Conservation (phyloP, 495 filamentous ascomycete genomes). For the Acidiella bohemica region DNA sequence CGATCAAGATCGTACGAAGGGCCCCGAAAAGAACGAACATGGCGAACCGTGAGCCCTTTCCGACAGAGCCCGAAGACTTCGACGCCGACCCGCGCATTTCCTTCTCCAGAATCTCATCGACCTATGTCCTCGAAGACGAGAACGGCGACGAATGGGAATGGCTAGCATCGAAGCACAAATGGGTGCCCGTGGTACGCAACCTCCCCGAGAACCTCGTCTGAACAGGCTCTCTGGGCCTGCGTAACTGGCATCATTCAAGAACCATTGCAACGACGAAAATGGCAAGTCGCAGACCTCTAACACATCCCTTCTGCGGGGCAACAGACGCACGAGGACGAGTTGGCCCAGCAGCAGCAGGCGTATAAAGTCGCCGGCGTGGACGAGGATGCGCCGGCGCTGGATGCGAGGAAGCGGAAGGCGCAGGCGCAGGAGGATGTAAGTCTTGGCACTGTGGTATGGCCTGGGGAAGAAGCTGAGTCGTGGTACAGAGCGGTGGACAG, state of each 20-base stretch:
- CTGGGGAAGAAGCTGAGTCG: not conserved
- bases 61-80: constrained; percentile 44
- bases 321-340: constrained; percentile 64
- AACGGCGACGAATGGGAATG: constrained; percentile 78
- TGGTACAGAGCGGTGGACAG: not conserved
- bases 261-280: too few species aligned
- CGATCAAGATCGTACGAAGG: too few species aligned
- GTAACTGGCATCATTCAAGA: too few species aligned
- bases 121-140: constrained; percentile 72
- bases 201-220: not conserved
- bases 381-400: constrained; percentile 41
- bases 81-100: constrained; percentile 72
- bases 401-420: constrained; percentile 58
- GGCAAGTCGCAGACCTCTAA: too few species aligned
- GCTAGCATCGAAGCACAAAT: constrained; percentile 56
- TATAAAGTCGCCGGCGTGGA: constrained; percentile 60
- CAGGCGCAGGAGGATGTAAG: constrained; percentile 30
- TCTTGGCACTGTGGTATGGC: not conserved
- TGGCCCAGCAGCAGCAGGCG: constrained; percentile 61
- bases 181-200: constrained; percentile 35
- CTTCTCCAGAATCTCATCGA: constrained; percentile 65
- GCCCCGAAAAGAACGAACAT: too few species aligned
- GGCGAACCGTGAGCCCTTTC: constrained; percentile 11
- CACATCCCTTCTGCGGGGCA: not conserved
- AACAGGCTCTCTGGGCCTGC: constrained; percentile 5